Evolutionary conservation across 2,329 filamentous ascomycete genomes (phyloP).

Genomic region (Plenodomus biglobosus): DNA sequence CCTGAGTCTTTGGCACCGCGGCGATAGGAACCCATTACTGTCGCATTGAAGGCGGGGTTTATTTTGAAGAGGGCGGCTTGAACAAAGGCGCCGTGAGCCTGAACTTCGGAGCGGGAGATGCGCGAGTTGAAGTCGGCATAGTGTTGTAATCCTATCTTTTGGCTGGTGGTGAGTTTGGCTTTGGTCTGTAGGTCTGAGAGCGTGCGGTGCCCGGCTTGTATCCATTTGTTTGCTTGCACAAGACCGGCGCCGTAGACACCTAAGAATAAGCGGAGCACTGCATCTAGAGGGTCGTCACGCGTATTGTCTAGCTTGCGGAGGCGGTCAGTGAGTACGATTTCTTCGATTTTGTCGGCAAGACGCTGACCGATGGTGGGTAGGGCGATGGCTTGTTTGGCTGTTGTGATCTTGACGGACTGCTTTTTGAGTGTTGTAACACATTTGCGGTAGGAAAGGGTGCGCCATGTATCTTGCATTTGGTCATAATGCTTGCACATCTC

Average conservation of each 20-base stretch:
- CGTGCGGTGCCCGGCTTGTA: conserved; percentile 71
- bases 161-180: conserved; percentile 67
- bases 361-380: conserved; percentile 71
- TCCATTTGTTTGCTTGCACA: conserved; percentile 71
- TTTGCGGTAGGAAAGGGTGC: conserved; percentile 72
- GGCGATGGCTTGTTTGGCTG: conserved; percentile 66
- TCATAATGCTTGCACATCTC: conserved; percentile 79
- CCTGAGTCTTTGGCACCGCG: conserved; percentile 73
- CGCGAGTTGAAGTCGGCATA: conserved; percentile 77
- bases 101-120: conserved; percentile 77
- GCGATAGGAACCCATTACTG: conserved; percentile 82
- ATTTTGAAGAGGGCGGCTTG: conserved; percentile 59
- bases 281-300: conserved; percentile 65
- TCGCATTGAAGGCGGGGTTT: conserved; percentile 67
- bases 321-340: conserved; percentile 75
- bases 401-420: conserved; percentile 64
- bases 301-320: conserved; percentile 73
- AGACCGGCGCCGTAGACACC: conserved; percentile 78
- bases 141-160: conserved; percentile 74
- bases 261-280: conserved; percentile 68
- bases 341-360: conserved; percentile 83
- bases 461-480: conserved; percentile 75
- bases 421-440: conserved; percentile 72
- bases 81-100: conserved; percentile 67
- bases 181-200: conserved; percentile 68